phyloP scores from a whole-genome alignment of 345 rosid species.

The Turnera subulata region DNA sequence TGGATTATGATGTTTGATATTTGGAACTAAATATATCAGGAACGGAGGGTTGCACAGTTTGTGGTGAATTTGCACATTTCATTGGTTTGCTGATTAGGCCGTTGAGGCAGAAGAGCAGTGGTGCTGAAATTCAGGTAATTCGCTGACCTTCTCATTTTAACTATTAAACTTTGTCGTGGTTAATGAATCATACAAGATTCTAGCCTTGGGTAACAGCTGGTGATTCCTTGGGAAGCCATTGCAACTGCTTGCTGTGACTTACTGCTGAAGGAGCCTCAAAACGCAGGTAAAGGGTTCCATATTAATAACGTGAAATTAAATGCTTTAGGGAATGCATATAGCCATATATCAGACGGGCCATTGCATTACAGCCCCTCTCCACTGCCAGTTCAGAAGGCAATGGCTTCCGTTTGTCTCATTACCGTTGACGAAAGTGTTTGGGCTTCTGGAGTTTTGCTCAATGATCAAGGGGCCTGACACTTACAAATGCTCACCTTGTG shows the following conservation, averaged over 20 bases:
- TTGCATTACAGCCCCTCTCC: slow-evolving; percentile 18
- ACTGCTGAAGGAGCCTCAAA: slow-evolving; percentile 62
- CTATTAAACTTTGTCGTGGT: slow-evolving; percentile 33
- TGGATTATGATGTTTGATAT: slow-evolving; percentile 15
- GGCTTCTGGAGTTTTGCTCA: slow-evolving; percentile 92
- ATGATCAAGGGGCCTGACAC: slow-evolving; percentile 70
- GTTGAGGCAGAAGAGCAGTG: slow-evolving; percentile 66
- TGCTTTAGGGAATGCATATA: slow-evolving; percentile 40
- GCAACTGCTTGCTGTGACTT: slow-evolving; percentile 76
- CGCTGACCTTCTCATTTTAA: slow-evolving; percentile 13
- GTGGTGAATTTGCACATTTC: slow-evolving; percentile 47
- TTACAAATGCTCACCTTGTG: slow-evolving; percentile 91
- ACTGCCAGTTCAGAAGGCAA: slow-evolving; percentile 48
- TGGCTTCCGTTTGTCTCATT: slow-evolving; percentile 78
- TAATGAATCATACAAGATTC: slow-evolving; percentile 57
- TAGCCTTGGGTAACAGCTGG: slow-evolving; percentile 96
- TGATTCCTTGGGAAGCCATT: slow-evolving; percentile 99
- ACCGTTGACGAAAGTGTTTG: slow-evolving; percentile 69
- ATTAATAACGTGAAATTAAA: slow-evolving; percentile 40
- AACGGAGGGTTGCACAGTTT: slow-evolving; percentile 87
- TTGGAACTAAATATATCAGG: slow-evolving; percentile 40
- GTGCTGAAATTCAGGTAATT: slow-evolving; percentile 94
- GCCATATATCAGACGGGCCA: slow-evolving; percentile 22
- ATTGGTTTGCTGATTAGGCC: slow-evolving; percentile 82
- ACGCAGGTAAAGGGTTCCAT: slow-evolving; percentile 39